These are phyloP conservation scores for Phytophthora meadii DNA, from an alignment of 352 stramenopile species.

Conservation along the genomic window DNA sequence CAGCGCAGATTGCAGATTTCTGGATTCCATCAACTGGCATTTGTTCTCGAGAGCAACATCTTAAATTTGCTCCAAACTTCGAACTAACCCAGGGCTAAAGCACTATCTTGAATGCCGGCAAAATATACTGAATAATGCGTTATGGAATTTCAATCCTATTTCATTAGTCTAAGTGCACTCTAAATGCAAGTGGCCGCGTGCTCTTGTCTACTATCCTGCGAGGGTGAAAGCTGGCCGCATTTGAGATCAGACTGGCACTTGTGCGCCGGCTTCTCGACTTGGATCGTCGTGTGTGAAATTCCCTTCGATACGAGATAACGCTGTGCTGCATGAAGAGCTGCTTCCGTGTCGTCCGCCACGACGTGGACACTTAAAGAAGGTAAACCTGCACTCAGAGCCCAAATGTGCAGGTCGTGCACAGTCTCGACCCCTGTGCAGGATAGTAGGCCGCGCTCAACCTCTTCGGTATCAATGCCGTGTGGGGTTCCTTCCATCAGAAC, in stretches of 20 bases:
- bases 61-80: too few species aligned
- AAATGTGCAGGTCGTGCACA: conserved; percentile 98
- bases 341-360: conserved; percentile 56
- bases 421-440: conserved; percentile 80
- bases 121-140: too few species aligned
- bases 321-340: conserved; percentile 59
- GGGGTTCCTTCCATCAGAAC: conserved; percentile 96
- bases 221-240: conserved; percentile 50
- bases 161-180: too few species aligned
- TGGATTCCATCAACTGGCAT: too few species aligned
- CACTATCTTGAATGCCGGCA: too few species aligned
- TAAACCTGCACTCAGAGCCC: conserved; percentile 92
- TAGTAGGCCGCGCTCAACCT: conserved; percentile 81
- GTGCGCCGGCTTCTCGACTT: conserved; percentile 66
- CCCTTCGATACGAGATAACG: conserved; percentile 57
- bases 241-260: conserved; percentile 58
- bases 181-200: too few species aligned
- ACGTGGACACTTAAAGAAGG: conserved; percentile 93
- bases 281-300: conserved; percentile 87
- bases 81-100: too few species aligned
- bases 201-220: too few species aligned
- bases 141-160: too few species aligned
- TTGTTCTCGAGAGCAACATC: too few species aligned
- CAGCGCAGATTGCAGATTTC: too few species aligned
- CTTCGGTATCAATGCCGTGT: conserved; percentile 74